These are phyloP conservation scores for Chernovozyma aurita DNA, from an alignment of 1,139 yeast species.

Conservation along the genomic window DNA sequence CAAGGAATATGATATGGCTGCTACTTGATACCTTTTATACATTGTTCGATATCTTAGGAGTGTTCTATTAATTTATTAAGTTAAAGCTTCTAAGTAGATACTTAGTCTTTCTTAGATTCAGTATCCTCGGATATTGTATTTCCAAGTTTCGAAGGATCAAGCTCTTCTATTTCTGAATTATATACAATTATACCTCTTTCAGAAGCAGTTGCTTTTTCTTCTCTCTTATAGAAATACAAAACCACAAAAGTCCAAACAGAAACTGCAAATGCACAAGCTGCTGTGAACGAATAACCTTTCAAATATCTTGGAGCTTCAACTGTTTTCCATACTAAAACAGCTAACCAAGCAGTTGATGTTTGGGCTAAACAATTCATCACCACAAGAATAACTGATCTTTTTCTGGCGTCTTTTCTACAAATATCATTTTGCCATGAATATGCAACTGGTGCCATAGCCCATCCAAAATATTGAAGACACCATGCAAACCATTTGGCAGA, in stretches of 20 bases:
- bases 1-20: too few relatives aligned
- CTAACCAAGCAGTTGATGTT: slow-evolving; percentile 40
- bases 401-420: slow-evolving; percentile 40
- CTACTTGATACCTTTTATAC: too few relatives aligned
- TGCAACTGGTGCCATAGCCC: slow-evolving; percentile 49
- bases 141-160: slow-evolving; percentile 3
- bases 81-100: too few relatives aligned
- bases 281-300: slow-evolving; percentile 46
- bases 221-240: slow-evolving; percentile 52
- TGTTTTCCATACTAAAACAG: slow-evolving; percentile 47
- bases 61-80: too few relatives aligned
- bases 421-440: slow-evolving; percentile 46
- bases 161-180: slow-evolving; percentile 24
- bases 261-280: slow-evolving; percentile 48
- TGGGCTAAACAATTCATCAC: slow-evolving; percentile 43
- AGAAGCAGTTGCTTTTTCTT: slow-evolving; percentile 48
- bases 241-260: slow-evolving; percentile 52
- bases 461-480: slow-evolving; percentile 42
- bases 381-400: slow-evolving; percentile 41
- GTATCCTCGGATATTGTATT: too few relatives aligned
- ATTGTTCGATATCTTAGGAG: too few relatives aligned
- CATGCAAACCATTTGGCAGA: slow-evolving; percentile 47
- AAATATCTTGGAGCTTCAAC: slow-evolving; percentile 37
- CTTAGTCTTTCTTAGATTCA: too few relatives aligned
- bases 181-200: slow-evolving; percentile 50